Evolutionary conservation across 2,329 filamentous ascomycete species (phyloP), one percentile per base, ranked within the genome.

Genomic region (Epichloe hybrida): DNA sequence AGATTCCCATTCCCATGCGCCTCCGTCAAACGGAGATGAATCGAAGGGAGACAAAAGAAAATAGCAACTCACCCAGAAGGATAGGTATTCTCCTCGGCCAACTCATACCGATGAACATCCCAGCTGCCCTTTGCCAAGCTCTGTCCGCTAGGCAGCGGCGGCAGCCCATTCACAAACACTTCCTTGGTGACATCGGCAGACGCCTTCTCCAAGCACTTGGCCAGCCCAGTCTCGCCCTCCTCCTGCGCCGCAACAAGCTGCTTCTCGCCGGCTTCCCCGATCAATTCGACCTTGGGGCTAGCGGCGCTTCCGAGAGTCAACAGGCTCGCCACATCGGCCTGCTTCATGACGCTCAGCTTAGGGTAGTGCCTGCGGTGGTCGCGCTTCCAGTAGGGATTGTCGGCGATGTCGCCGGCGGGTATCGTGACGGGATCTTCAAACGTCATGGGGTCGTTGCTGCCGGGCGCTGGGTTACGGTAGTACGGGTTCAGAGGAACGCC

Each of bases 401-500:
- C 69, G 56, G 69, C 69, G 46, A 71, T 70, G 57, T 71, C 69
- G 53, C 63, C 68, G 5, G 69, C 69, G 38, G 69, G 69, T 74
- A 96, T 9, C 86, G 93, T 47, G 47, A 71, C 68, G 54, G 69
- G 68, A 59, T 71, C 69, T 54, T 65, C 53, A 62, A 67, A 63
- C 56, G 62, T 50, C 57, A 64, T 36, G 58, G 71, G 60, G 66
- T 72, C 55, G 61, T 66, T 57, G 62, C 65, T 47, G 59, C 74
- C 69, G 40, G 68, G 67, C 0, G 90, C 71, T 53, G 93, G 93
- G 70, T 87, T 84, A 61, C 93, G 90, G 79, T 80, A 96, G 73
- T 90, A 84, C 40, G 89, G 83, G 77, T 97, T 97, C 62, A 98
- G 74, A 45, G 93, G 93, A 20, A 98, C 74, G 68, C 93, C 93